These are phyloP conservation scores for Gliomastix tumulicola DNA, from an alignment of 2,329 filamentous ascomycete species.

Conservation along the genomic window DNA sequence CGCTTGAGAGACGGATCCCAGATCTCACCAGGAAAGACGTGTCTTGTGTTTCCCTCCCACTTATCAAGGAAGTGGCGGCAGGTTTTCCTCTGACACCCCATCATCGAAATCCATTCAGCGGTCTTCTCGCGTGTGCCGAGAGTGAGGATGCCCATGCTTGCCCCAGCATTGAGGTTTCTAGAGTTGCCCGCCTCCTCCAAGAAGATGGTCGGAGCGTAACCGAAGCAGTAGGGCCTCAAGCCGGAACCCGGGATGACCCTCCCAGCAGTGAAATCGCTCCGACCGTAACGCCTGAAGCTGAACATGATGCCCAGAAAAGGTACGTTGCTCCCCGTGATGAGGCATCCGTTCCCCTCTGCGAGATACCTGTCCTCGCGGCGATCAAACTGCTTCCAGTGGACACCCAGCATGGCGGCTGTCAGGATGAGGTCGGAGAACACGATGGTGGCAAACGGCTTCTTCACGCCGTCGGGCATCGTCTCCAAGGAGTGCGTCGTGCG, in stretches of 20 bases:
- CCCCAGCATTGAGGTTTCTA: no score
- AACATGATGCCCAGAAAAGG: constrained; percentile 30
- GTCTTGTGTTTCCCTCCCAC: constrained; percentile 8
- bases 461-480: constrained; percentile 11
- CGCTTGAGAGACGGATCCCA: neutral
- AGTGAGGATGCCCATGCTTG: constrained; percentile 15
- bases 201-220: constrained; percentile 30
- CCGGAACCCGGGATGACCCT: constrained; percentile 25
- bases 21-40: constrained; percentile 15
- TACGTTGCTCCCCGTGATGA: constrained; percentile 19
- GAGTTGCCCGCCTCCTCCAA: constrained; percentile 11
- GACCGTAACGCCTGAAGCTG: constrained; percentile 26
- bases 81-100: constrained; percentile 29
- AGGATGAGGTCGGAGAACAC: constrained; percentile 26
- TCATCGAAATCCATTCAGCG: constrained; percentile 23
- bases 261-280: constrained; percentile 22
- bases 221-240: constrained; percentile 32
- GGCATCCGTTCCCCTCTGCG: constrained; percentile 27
- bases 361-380: constrained; percentile 23
- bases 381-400: constrained; percentile 34
- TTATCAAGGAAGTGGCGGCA: constrained; percentile 17
- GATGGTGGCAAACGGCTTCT: constrained; percentile 24
- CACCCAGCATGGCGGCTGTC: constrained; percentile 25
- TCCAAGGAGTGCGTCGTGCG: constrained; percentile 12
- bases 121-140: constrained; percentile 25